Evolutionary conservation across 1,284 basidiomycete genomes (phyloP), one percentile per base, ranked within the genome.

Genomic region (Trametes hirsuta): DNA sequence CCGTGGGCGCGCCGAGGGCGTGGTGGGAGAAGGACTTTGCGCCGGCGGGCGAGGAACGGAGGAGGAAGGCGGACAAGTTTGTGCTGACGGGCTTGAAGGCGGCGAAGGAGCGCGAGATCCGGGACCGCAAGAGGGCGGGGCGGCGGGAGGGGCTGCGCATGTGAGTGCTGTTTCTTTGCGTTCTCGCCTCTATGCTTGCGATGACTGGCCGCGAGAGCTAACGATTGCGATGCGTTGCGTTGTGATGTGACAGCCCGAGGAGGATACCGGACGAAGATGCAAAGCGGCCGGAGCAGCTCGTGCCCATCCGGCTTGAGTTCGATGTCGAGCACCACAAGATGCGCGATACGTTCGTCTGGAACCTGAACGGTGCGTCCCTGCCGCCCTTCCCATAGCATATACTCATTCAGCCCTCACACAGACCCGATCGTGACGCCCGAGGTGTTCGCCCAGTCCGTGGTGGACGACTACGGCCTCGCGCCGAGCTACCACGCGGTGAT

Each of bases 311-410:
- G 21, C 80, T 99, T 52, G 97, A 99, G 75, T 88, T 98, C 69
- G 97, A 99, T 68, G 89, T 97, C 55, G 90, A 92, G 59, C 91
- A 94, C 71, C 90, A 92, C 72, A 93, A 91, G 75, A 87, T 98
- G 81, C 87, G 95, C 40, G 97, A 99, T 73, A 96, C 97, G 0
- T 98, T 99, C 75, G 86, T 97, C 37, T 99, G 97, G 97, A 98
- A 99, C 71, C 78, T 96, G 53, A 90, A 92, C 68, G 94, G 94
- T 95, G 61, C 53, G 84, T 76, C 12, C 1, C 15, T 14, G 41
- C 34, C 9, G 4, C n/a, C 11, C 24, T 42, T 30, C 47, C 2
- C 42, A 30, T 15, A 35, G 34, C 22, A 37, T 22, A n/a, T n/a
- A 14, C 6, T n/a, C 50, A 37, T n/a, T 50, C 6, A n/a, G 15